Evolutionary conservation across 2,329 filamentous ascomycete genomes (phyloP), one percentile per base, ranked within the genome.

Genomic region (Lecanoromycetidae sp.): DNA sequence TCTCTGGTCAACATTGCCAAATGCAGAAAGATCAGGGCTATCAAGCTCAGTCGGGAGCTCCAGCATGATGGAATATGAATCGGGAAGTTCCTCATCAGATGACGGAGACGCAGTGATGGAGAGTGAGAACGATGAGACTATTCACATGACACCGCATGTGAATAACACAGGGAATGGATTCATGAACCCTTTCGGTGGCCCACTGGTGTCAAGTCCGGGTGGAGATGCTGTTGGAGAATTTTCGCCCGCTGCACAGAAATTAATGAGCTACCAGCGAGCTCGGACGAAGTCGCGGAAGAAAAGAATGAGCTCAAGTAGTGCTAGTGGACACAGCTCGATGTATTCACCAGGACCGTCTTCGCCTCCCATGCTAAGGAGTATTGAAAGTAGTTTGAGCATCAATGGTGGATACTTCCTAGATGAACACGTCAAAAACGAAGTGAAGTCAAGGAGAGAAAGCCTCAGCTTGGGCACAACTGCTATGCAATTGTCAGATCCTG

Each of bases 401-500:
- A 64, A 63, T 29, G 68, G 66, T 43, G 71, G 72, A 10, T 79
- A 76, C 57, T 78, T 80, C 58, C 69, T 68, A 2, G 63, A 66
- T 35, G 71, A 74, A 48, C 63, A 69, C 33, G 64, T 66, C 5
- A 68, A 69, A 48, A 66, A 67, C 44, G 70, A 61, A 44, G 62
- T 69, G 6, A 63, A 71, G 34, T 74, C 82, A 7, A 75, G 90
- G 36, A 75, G 90, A 35, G 88, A 95, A 63, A 94, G 87, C 62
- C 80, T 96, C 51, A 93, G 85, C 55, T 80, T 91, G 69, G 87
- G 88, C 30, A 88, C 88, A 13, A 88, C 91, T 55, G 87, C 94
- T 57, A 67, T 95, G 17, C 82, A 91, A 54, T 82, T 95, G 19
- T 80, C 77, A 9, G 79, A 79, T 44, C 77, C 86, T 3, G 87